These are phyloP conservation scores for Lipomyces kockii DNA, from an alignment of 805 yeast genomes.

Conservation along the genomic window DNA sequence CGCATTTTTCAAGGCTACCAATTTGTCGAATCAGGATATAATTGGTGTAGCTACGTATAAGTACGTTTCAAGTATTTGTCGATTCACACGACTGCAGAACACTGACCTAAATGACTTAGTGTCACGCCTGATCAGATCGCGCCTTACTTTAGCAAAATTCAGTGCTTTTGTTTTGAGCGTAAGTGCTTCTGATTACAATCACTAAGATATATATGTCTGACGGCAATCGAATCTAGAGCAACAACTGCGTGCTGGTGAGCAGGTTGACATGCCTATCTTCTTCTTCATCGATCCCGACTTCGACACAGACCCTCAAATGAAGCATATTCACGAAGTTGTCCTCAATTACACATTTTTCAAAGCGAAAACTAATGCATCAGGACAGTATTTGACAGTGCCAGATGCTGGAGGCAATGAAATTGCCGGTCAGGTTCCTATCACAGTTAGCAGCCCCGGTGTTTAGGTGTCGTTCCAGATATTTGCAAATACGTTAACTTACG, in stretches of 20 bases:
- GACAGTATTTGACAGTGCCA: conserved; percentile 2
- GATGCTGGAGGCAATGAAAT: neutral
- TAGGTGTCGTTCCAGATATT: neutral
- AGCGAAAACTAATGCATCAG: conserved; percentile 15
- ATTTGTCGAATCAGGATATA: conserved; percentile 81
- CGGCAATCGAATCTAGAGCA: conserved; percentile 62
- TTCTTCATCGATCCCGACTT: conserved; percentile 96
- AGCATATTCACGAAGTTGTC: conserved; percentile 82
- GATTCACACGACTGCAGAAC: neutral
- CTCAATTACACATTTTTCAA: conserved; percentile 90
- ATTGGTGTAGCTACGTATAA: conserved; percentile 96
- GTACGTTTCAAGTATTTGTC: conserved; percentile 10
- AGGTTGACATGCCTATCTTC: conserved; percentile 98
- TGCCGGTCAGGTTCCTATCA: conserved; percentile 1
- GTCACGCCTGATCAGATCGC: conserved; percentile 97
- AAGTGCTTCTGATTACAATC: conserved; percentile 4
- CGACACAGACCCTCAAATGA: conserved; percentile 89
- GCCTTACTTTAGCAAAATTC: conserved; percentile 94
- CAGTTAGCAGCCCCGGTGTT: neutral
- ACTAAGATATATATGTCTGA: neutral
- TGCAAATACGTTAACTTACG: conserved; percentile 3
- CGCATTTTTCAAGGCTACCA: conserved; percentile 92
- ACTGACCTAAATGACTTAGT: conserved; percentile 46
- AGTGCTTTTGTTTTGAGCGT: conserved; percentile 91
- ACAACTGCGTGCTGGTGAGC: conserved; percentile 90